A percentile compares a stretch with the other conserved stretches of the same genome.
Evolutionary conservation across 345 rosid genomes (phyloP).

Genomic region (Limnanthes douglasii): DNA sequence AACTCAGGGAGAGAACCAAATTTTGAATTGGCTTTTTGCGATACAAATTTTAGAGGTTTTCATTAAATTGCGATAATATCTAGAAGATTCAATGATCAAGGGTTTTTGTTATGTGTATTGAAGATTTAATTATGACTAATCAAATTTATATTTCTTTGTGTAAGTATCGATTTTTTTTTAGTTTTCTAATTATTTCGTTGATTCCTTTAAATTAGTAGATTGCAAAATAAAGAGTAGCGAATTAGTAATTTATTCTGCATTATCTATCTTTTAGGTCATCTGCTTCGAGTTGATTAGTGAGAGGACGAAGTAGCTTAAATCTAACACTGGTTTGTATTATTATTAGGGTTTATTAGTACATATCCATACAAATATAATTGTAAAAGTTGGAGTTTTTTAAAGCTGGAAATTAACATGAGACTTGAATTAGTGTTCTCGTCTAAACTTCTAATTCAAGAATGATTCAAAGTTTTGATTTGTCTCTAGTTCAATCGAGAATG

Average conservation of each 20-base stretch:
- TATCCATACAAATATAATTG: too few relatives aligned
- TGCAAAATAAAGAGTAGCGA: neutral
- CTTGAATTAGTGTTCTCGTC: neutral
- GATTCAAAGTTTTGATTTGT: too few relatives aligned
- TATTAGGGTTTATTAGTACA: too few relatives aligned
- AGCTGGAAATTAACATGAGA: neutral
- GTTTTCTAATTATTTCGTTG: neutral
- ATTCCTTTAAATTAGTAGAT: too few relatives aligned
- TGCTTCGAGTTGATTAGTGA: too few relatives aligned
- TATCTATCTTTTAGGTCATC: too few relatives aligned
- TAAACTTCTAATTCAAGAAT: too few relatives aligned
- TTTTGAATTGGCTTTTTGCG: conserved; percentile 16
- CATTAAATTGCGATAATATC: too few relatives aligned
- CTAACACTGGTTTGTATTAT: too few relatives aligned
- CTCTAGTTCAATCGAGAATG: too few relatives aligned
- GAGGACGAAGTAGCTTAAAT: too few relatives aligned
- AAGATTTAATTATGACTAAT: conserved; percentile 3
- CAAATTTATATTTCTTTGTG: neutral
- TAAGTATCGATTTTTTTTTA: neutral
- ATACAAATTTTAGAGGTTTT: conserved; percentile 18
- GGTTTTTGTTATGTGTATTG: neutral
- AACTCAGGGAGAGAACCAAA: conserved; percentile 20
- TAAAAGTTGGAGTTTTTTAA: too few relatives aligned
- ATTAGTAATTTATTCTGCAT: conserved; percentile 3
- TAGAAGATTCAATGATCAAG: conserved; percentile 9